Conservation (phyloP, 148 eudicot species). For the Gaultheria prostrata region DNA sequence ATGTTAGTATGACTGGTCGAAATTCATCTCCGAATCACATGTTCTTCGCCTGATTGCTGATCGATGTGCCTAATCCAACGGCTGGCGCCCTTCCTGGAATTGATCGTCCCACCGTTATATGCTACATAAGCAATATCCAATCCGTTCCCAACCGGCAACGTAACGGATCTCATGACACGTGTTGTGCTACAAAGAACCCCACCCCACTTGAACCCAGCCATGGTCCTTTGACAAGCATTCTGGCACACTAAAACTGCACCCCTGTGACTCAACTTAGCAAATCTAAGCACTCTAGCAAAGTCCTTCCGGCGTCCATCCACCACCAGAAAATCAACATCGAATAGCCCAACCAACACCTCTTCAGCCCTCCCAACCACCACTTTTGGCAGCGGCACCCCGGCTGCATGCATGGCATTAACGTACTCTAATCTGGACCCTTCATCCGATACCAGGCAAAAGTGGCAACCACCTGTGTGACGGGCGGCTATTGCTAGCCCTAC, state of each 20-base stretch:
- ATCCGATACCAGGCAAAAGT: slow-evolving; percentile 39
- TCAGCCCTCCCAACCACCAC: slow-evolving; percentile 39
- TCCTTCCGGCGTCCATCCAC: slow-evolving; percentile 36
- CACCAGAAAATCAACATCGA: slow-evolving; percentile 41
- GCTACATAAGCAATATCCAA: slow-evolving; percentile 45
- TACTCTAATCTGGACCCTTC: slow-evolving; percentile 25
- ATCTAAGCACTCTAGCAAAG: slow-evolving; percentile 23
- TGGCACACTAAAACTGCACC: slow-evolving; percentile 45
- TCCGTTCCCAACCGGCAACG: slow-evolving; percentile 40
- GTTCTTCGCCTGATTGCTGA: slow-evolving; percentile 46
- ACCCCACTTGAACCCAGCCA: slow-evolving; percentile 32
- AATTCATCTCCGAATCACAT: slow-evolving; percentile 29
- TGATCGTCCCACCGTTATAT: not conserved
- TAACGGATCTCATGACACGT: slow-evolving; percentile 32
- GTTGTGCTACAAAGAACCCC: slow-evolving; percentile 19
- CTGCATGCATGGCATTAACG: slow-evolving; percentile 19
- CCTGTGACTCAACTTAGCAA: slow-evolving; percentile 31
- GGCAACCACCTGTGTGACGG: slow-evolving; percentile 36
- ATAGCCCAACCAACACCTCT: slow-evolving; percentile 22
- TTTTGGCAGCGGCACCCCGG: slow-evolving; percentile 27
- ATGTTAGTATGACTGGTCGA: not conserved
- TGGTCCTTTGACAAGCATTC: slow-evolving; percentile 15
- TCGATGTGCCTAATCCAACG: slow-evolving; percentile 42
- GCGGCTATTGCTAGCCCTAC: slow-evolving; percentile 37
- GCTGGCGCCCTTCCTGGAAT: not conserved